Evolutionary conservation across 805 yeast species (phyloP).

Genomic region (Candida nanaspora): DNA sequence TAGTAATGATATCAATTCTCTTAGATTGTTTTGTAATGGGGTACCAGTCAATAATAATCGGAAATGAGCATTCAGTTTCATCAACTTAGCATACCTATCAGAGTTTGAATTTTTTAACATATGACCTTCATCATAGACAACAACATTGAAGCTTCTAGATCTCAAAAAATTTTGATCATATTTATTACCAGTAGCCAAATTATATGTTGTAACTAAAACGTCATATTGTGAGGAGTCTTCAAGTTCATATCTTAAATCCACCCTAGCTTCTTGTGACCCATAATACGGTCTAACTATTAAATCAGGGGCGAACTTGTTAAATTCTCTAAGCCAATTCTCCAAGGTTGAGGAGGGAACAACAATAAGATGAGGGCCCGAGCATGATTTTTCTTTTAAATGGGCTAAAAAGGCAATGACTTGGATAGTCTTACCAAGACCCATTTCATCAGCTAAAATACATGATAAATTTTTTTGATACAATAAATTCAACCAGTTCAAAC

Average conservation of each 20-base stretch:
- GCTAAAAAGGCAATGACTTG: constrained; percentile 93
- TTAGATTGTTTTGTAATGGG: constrained; percentile 88
- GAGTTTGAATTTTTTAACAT: constrained; percentile 85
- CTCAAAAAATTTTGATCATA: constrained; percentile 75
- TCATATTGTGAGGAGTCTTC: constrained; percentile 55
- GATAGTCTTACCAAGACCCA: constrained; percentile 97
- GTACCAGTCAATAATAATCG: constrained; percentile 91
- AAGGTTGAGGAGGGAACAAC: constrained; percentile 96
- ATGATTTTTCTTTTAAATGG: constrained; percentile 56
- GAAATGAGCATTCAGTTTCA: constrained; percentile 79
- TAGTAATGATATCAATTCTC: constrained; percentile 81
- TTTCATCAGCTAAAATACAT: constrained; percentile 95
- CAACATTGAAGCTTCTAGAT: constrained; percentile 69
- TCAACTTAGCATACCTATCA: constrained; percentile 81
- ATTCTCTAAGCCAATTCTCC: constrained; percentile 96
- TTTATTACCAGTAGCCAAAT: constrained; percentile 81
- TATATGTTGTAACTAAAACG: constrained; percentile 91
- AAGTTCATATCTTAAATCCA: constrained; percentile 69
- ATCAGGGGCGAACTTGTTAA: constrained; percentile 78
- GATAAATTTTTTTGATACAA: constrained; percentile 74
- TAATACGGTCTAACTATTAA: constrained; percentile 86
- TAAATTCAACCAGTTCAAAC: constrained; percentile 85
- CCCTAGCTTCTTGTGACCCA: constrained; percentile 82
- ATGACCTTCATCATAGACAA: constrained; percentile 97
- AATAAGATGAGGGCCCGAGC: constrained; percentile 78